Evolutionary conservation across 2,329 filamentous ascomycete genomes (phyloP), one percentile per base, ranked within the genome.

Genomic region (Trichoderma harzianum): DNA sequence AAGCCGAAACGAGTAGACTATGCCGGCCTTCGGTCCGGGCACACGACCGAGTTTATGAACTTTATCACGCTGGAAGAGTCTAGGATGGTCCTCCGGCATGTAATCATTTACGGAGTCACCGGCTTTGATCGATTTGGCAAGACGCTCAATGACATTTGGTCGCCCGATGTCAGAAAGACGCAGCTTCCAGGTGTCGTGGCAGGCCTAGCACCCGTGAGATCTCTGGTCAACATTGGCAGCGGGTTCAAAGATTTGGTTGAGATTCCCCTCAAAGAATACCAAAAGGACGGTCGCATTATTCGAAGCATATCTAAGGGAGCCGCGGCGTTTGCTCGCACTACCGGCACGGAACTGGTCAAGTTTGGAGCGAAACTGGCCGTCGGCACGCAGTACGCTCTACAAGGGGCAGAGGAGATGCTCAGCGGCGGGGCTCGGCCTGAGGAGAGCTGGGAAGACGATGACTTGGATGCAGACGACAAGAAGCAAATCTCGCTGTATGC

Each of bases 1-100:
- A 99, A 99, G 80, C 96, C 96, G 10, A 98, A 99, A 82, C 90
- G 94, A n/a, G 93, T 99, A 21, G 95, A 99, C 80, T 99, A 99
- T 76, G 93, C 91, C 0, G 95, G 95, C 4, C 87, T 99, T 4
- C 91, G 95, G 30, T 98, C 96, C 1, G 96, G 96, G 2, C 94
- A 93, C 75, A 98, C 96, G 0, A 97, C 94, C 0, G 96, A 99
- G 80, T 97, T 99, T 78, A 98, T 98, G 95, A 99, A 99, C 80
- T 98, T 99, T 79, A 88, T 99, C 74, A 93, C 95, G 16, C 88
- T 99, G 1, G 96, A 99, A 76, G 91, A 93, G 75, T 91, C 96
- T 2, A 91, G 95, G 73, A 92, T 99, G 87, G 89, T 92, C 7
- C 87, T 99, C 68, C 89, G 93, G 14, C 95, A 95, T 79, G 92